These are phyloP conservation scores for Dissophora globulifera DNA, from an alignment of 192 early-diverging fungal genomes.

Conservation along the genomic window DNA sequence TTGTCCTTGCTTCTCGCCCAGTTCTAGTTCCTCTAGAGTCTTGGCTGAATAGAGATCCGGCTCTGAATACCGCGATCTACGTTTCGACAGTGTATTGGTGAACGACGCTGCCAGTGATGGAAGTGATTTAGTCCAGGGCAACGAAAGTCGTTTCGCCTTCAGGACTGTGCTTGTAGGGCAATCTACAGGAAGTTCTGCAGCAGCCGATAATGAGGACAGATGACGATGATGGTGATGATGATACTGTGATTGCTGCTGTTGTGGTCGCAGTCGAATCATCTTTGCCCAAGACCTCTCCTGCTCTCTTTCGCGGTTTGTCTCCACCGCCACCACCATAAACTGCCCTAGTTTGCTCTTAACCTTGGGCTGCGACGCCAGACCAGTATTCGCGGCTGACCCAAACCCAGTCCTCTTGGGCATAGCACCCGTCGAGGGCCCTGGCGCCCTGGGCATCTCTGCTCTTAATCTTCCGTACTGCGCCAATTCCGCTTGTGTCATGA, in stretches of 20 bases:
- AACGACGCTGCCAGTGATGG: neutral
- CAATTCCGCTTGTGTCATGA: constrained; percentile 48
- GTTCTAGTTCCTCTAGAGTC: constrained; percentile 37
- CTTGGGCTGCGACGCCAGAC: constrained; percentile 6
- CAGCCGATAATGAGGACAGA: neutral
- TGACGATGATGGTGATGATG: no score
- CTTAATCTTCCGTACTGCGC: constrained; percentile 35
- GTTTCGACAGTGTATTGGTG: neutral
- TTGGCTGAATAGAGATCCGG: neutral
- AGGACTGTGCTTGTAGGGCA: no score
- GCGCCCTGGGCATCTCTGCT: constrained; percentile 44
- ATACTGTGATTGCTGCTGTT: neutral
- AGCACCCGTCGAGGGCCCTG: constrained; percentile 37
- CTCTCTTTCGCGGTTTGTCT: no score
- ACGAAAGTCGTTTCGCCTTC: neutral
- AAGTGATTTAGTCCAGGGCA: constrained; percentile 8
- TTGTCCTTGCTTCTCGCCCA: no score
- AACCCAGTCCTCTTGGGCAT: constrained; percentile 31
- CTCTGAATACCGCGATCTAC: neutral
- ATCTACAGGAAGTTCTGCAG: no score
- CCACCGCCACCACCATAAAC: constrained; percentile 3
- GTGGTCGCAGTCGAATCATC: neutral
- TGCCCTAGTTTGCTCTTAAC: constrained; percentile 10
- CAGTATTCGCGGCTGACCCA: constrained; percentile 23
- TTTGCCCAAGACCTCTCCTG: neutral